Percentiles rank a stretch among this genome's conserved stretches.
Conservation (phyloP, 306 rosid genomes). For the Citrullus mucosospermus region DNA sequence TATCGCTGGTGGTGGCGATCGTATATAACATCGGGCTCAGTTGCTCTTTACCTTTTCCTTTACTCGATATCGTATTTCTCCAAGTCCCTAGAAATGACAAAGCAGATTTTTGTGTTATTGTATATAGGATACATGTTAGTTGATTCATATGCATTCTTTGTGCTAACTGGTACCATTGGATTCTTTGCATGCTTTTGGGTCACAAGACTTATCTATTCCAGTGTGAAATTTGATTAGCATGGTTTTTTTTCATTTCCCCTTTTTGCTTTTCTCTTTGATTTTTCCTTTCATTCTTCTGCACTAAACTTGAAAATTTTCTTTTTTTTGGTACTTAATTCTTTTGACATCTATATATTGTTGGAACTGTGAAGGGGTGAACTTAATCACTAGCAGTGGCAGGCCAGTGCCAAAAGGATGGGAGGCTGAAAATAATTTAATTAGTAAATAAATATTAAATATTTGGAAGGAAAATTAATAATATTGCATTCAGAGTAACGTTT, state of each 20-base stretch:
- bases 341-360: not conserved
- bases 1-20: slow-evolving; percentile 79
- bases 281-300: not conserved
- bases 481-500: too few relatives aligned
- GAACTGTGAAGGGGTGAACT: not conserved
- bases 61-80: slow-evolving; percentile 59
- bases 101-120: slow-evolving; percentile 43
- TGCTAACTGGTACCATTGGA: slow-evolving; percentile 65
- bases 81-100: slow-evolving; percentile 54
- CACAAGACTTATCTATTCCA: slow-evolving; percentile 62
- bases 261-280: not conserved
- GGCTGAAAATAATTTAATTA: too few relatives aligned
- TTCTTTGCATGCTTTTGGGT: slow-evolving; percentile 67
- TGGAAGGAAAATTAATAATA: too few relatives aligned
- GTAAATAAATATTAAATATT: too few relatives aligned
- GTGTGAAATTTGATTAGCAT: slow-evolving; percentile 55
- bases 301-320: not conserved
- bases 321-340: not conserved
- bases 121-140: slow-evolving; percentile 60
- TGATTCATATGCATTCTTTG: slow-evolving; percentile 58
- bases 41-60: slow-evolving; percentile 58
- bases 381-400: too few relatives aligned
- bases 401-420: too few relatives aligned
- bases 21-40: slow-evolving; percentile 59
- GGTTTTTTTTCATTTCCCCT: not conserved